Percentiles rank a stretch among this genome's conserved stretches.
Evolutionary conservation across 2,329 filamentous ascomycete species (phyloP).

Genomic region (Penicillium freii): DNA sequence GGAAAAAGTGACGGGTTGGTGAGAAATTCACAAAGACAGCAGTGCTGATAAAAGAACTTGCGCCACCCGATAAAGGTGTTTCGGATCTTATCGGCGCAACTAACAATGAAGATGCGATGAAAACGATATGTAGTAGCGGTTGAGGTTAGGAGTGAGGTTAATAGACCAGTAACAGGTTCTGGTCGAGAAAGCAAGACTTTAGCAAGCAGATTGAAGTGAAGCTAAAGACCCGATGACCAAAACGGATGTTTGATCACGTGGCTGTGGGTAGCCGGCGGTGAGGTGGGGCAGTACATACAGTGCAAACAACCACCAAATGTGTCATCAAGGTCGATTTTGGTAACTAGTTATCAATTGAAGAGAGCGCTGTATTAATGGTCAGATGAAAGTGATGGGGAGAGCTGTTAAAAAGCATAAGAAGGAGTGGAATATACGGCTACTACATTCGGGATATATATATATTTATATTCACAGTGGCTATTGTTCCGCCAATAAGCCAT

Average conservation of each 20-base stretch:
- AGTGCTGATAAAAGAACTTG: conserved; percentile 11
- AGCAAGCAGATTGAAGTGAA: neutral
- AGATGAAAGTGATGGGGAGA: neutral
- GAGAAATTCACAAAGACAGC: conserved; percentile 5
- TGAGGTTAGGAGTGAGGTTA: neutral
- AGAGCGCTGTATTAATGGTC: neutral
- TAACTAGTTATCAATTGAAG: neutral
- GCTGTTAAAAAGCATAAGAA: neutral
- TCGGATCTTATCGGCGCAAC: conserved; percentile 4
- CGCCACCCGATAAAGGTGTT: conserved; percentile 19
- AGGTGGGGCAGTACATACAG: conserved; percentile 30
- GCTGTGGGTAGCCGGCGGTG: conserved; percentile 78
- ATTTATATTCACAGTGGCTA: neutral
- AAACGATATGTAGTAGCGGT: neutral
- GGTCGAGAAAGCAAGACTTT: neutral
- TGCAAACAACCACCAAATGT: neutral
- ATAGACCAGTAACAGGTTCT: neutral
- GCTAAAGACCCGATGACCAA: conserved; percentile 8
- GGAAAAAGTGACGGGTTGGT: neutral
- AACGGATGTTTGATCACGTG: conserved; percentile 1
- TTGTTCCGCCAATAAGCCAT: neutral
- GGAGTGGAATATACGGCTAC: neutral
- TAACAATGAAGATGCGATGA: neutral
- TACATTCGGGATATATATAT: neutral
- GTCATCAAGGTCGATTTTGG: neutral